Percentiles rank a stretch among this genome's conserved stretches.
These are phyloP conservation scores for Baorangia bicolor DNA, from an alignment of 768 basidiomycete genomes.

Conservation along the genomic window DNA sequence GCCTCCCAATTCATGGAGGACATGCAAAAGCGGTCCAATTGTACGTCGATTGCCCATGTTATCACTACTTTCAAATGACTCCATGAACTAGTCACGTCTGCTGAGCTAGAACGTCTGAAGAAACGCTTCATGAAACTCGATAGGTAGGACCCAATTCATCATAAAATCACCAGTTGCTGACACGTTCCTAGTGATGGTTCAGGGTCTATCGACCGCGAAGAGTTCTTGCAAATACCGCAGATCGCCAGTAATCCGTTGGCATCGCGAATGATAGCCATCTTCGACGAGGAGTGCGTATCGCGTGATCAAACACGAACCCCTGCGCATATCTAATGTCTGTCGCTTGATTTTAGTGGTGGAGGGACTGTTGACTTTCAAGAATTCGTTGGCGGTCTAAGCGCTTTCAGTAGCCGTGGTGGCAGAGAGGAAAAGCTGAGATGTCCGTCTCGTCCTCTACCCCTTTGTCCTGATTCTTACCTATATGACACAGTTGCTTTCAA, in stretches of 20 bases:
- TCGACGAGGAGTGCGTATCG: conserved; percentile 91
- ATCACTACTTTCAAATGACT: conserved; percentile 8
- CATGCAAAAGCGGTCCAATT: conserved; percentile 96
- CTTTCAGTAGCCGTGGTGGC: conserved; percentile 95
- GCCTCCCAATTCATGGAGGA: conserved; percentile 97
- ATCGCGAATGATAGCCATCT: conserved; percentile 98
- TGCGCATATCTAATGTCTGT: neutral
- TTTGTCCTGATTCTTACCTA: neutral
- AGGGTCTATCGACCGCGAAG: conserved; percentile 97
- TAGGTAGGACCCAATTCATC: conserved; percentile 47
- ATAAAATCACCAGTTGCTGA: neutral
- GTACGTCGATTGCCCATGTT: conserved; percentile 50
- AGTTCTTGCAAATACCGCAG: conserved; percentile 98
- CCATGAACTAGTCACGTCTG: conserved; percentile 73
- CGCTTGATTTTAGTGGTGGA: conserved; percentile 65
- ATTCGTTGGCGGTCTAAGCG: conserved; percentile 96
- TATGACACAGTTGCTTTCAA: conserved; percentile 89
- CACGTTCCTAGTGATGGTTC: conserved; percentile 74
- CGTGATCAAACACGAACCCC: conserved; percentile 1
- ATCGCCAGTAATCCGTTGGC: conserved; percentile 98
- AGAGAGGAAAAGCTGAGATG: conserved; percentile 96
- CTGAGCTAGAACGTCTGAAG: conserved; percentile 92
- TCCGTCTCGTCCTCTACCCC: conserved; percentile 40
- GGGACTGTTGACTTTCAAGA: conserved; percentile 99
- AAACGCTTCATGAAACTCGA: conserved; percentile 99